Evolutionary conservation across 352 stramenopile genomes (phyloP).

Genomic region (Phytophthora foliorum): DNA sequence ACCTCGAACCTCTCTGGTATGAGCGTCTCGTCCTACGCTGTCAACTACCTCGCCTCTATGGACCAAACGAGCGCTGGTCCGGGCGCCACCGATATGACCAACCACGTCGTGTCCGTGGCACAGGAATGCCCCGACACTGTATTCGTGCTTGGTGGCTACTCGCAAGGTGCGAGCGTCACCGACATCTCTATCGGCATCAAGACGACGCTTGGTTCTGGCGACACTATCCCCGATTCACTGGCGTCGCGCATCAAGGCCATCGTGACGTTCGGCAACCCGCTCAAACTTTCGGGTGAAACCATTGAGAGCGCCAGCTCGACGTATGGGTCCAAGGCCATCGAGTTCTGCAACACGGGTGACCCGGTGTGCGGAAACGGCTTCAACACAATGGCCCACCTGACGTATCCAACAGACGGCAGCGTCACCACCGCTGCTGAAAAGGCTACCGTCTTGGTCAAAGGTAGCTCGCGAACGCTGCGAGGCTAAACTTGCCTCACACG

Average conservation of each 20-base stretch:
- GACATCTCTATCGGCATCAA: conserved; percentile 45
- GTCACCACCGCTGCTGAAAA: conserved; percentile 22
- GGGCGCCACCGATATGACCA: conserved; percentile 47
- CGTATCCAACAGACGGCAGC: conserved; percentile 28
- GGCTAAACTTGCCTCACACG: neutral
- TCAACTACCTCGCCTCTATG: conserved; percentile 37
- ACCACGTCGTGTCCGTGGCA: conserved; percentile 36
- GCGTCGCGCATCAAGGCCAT: conserved; percentile 42
- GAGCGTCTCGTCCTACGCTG: conserved; percentile 46
- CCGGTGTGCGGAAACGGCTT: conserved; percentile 32
- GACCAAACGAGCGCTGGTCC: conserved; percentile 39
- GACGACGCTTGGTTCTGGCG: conserved; percentile 30
- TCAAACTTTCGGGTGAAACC: conserved; percentile 35
- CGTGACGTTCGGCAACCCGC: conserved; percentile 48
- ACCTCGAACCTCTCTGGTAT: conserved; percentile 38
- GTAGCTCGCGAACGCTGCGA: conserved; percentile 5
- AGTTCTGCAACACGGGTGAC: conserved; percentile 31
- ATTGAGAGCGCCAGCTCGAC: conserved; percentile 31
- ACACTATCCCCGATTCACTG: conserved; percentile 30
- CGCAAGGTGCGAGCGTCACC: conserved; percentile 42
- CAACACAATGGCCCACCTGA: conserved; percentile 30
- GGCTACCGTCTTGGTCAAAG: conserved; percentile 18
- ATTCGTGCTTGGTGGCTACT: conserved; percentile 42
- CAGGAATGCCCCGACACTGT: conserved; percentile 42
- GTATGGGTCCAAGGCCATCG: conserved; percentile 31